phyloP scores from a whole-genome alignment of 192 early-diverging fungal species.

The Entomortierella chlamydospora region DNA sequence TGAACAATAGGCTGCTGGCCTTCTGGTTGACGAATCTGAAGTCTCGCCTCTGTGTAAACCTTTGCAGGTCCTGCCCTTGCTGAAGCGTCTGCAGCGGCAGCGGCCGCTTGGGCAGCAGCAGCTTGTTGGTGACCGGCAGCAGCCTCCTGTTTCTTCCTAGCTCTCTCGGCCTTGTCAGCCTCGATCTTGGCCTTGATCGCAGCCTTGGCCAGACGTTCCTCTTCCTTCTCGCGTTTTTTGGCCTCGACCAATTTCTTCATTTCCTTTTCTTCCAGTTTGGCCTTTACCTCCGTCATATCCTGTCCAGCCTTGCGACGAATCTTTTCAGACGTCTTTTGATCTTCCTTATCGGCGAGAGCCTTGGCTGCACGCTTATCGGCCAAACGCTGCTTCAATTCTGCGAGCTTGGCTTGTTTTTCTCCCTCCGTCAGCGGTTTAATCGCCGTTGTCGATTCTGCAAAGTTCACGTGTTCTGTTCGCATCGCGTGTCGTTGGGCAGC shows the following conservation, averaged over 20 bases:
- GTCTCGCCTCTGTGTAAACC: slow-evolving; percentile 78
- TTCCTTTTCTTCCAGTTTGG: slow-evolving; percentile 75
- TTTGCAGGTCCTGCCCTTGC: slow-evolving; percentile 55
- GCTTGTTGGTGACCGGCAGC: slow-evolving; percentile 11
- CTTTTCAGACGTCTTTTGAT: slow-evolving; percentile 77
- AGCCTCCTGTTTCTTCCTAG: slow-evolving; percentile 65
- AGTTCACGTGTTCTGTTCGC: slow-evolving; percentile 77
- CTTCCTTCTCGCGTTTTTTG: slow-evolving; percentile 83
- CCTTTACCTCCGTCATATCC: slow-evolving; percentile 75
- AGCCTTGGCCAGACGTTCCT: slow-evolving; percentile 78
- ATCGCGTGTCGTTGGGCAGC: slow-evolving; percentile 84
- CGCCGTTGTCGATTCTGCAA: slow-evolving; percentile 77
- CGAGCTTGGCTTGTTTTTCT: slow-evolving; percentile 79
- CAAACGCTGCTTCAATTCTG: slow-evolving; percentile 74
- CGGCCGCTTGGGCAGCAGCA: slow-evolving; percentile 35
- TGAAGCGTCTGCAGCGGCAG: slow-evolving; percentile 26
- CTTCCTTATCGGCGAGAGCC: slow-evolving; percentile 69
- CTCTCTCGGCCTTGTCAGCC: slow-evolving; percentile 78
- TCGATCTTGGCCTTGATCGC: slow-evolving; percentile 85
- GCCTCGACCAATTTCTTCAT: slow-evolving; percentile 78
- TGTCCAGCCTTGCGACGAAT: slow-evolving; percentile 79
- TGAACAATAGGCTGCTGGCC: slow-evolving; percentile 52
- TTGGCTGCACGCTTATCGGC: slow-evolving; percentile 74
- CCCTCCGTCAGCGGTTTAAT: slow-evolving; percentile 87
- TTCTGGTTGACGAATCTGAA: slow-evolving; percentile 77